Base-by-base conservation (phyloP, 139 green algal species). In the Helicosporidium sp. region DNA sequence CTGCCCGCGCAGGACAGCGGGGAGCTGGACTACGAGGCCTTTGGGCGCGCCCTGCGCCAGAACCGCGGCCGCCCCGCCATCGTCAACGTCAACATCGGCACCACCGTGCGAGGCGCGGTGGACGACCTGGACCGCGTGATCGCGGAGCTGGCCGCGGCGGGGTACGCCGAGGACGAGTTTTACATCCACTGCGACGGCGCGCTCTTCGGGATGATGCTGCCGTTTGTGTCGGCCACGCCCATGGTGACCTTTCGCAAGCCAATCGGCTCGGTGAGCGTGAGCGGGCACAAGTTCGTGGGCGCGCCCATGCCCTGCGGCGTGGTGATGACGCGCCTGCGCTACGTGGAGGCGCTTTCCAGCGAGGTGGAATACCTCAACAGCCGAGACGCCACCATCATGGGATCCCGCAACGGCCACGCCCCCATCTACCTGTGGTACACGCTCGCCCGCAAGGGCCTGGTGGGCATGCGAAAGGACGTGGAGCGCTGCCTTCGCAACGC, bases 121-220 rank as follows among this genome's bases (percentile, higher is more conserved):
- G 80, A 92, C 46, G 79, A 92, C 51, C 44, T 92, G 36, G 80
- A 92, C 62, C 54, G 54, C 13, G 55, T 46, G 48, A 69, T 90
- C 7, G 75, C 79, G 41, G 72, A 84, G 45, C 51, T 85, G 48
- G 70, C 80, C 54, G 64, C 65, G 18, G 50, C 56, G 5, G 83
- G 83, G 17, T 93, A 79, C 73, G 69, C 29, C 13, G 76, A 93
- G 64, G 79, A 95, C 42, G 69, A 74, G 19, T 96, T 96, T 58
- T 96, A 78, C 72, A 96, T 96, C 55, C 87, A 96, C 70, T 94
- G 84, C 58, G 87, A 96, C 46, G 87, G 87, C 20, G 87, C 87
- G 10, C 77, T 96, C 26, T 88, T 88, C 47, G 71, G 73, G 33
- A 64, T 82, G 44, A 80, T 80, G 72, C 60, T 73, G 48, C 83